Base-by-base conservation (phyloP, 441 rosid genomes). In the Corymbia citriodora region DNA sequence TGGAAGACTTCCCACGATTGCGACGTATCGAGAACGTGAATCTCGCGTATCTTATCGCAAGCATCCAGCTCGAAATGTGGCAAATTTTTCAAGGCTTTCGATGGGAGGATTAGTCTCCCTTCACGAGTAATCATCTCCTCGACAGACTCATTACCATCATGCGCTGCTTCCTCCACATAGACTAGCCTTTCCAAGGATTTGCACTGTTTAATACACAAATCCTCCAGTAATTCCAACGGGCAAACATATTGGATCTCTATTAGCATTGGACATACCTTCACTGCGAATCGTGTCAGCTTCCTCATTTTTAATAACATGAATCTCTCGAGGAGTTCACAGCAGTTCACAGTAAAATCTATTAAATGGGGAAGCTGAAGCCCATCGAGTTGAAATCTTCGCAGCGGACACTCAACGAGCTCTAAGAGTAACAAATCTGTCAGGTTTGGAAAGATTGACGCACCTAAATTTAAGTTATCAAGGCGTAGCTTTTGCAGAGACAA, bases 161-260 rank as follows among this genome's bases (percentile, higher is more conserved):
- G 36, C 74, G 3, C 19, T 2, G 10, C 36, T n/a, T 65, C 74
- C 72, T 36, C 74, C 18, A 15, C 33, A 16, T 16, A n/a, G n/a
- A 65, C 19, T 31, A 65, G 36, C 74, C 74, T 65, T 65, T 65
- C 18, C 0, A 65, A 65, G 19, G 74, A n/a, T 19, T 7, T 16
- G 18, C 36, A 65, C 9, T 4, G 0, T 3, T 16, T 0, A n/a
- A n/a, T 31, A 3, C 0, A 1, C 74, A 65, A 31, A n/a, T 3
- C 0, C 36, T 65, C 36, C 9, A 65, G 74, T 2, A 17, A 65
- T n/a, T 15, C 74, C 3, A 31, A 65, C 0, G 19, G 9, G 19
- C 10, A 15, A 65, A 36, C n/a, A 65, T 14, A 65, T n/a, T n/a
- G 74, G 74, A 65, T 65, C 74, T 65, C 74, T 4, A 31, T 10